Evolutionary conservation across 2,329 filamentous ascomycete species (phyloP).

Genomic region (Aspergillus quadricinctus): DNA sequence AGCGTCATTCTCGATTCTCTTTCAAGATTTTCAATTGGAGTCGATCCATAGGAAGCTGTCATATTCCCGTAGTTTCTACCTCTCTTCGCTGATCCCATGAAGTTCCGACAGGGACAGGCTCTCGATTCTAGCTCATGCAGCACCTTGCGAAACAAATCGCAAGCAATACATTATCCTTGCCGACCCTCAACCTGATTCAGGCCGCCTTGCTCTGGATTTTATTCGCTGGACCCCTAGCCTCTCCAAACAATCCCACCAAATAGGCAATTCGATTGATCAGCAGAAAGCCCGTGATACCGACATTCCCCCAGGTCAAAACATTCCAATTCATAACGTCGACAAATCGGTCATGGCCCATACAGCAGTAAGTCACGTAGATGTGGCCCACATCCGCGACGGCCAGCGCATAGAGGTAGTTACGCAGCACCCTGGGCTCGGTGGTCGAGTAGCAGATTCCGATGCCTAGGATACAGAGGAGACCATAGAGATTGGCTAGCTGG

Average conservation of each 20-base stretch:
- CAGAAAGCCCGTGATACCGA: slow-evolving; percentile 60
- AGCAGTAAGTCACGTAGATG: slow-evolving; percentile 57
- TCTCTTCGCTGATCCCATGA: background rate
- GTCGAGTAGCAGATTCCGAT: slow-evolving; percentile 61
- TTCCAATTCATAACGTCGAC: slow-evolving; percentile 60
- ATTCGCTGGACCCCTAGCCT: slow-evolving; percentile 22
- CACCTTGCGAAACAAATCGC: background rate
- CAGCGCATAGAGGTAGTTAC: slow-evolving; percentile 62
- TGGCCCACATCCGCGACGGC: slow-evolving; percentile 65
- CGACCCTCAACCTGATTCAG: slow-evolving; percentile 13
- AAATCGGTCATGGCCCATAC: slow-evolving; percentile 54
- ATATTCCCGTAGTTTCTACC: background rate
- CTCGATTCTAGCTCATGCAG: background rate
- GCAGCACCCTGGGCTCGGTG: slow-evolving; percentile 61
- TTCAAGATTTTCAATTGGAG: background rate
- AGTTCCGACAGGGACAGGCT: no score
- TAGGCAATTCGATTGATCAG: slow-evolving; percentile 56
- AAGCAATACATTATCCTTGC: background rate
- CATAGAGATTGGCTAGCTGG: slow-evolving; percentile 67
- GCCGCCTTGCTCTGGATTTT: slow-evolving; percentile 34
- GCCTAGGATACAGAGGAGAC: slow-evolving; percentile 61
- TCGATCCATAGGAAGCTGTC: background rate
- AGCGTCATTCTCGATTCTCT: background rate
- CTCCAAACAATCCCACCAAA: slow-evolving; percentile 57
- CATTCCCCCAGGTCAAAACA: slow-evolving; percentile 67